A percentile compares a stretch with the other conserved stretches of the same genome.
Conservation (phyloP, 768 basidiomycete species). For the Tulasnella calospora region DNA sequence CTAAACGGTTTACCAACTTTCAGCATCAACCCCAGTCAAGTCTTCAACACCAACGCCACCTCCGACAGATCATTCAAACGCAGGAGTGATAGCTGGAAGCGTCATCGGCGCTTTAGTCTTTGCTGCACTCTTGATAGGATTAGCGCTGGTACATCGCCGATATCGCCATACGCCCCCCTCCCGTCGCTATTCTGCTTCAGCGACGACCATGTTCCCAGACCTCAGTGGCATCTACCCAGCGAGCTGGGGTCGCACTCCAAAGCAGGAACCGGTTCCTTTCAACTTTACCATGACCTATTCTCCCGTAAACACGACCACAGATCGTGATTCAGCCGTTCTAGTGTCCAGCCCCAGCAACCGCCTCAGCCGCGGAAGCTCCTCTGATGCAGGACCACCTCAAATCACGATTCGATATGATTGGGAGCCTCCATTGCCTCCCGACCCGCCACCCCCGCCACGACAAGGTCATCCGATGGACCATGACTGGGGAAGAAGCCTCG, state of each 20-base stretch:
- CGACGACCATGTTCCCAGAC: background rate
- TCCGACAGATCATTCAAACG: background rate
- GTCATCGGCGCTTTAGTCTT: background rate
- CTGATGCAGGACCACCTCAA: background rate
- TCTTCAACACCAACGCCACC: background rate
- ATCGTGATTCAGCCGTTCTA: background rate
- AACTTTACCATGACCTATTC: conserved; percentile 2
- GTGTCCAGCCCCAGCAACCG: background rate
- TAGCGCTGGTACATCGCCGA: background rate
- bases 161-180: background rate
- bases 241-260: background rate
- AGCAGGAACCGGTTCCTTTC: background rate
- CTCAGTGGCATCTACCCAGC: background rate
- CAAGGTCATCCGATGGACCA: background rate
- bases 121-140: background rate
- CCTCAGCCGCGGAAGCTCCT: background rate
- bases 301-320: background rate
- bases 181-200: background rate
- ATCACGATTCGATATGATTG: background rate
- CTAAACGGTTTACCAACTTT: background rate
- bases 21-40: background rate
- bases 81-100: background rate
- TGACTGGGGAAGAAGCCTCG: background rate
- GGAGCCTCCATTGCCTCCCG: background rate
- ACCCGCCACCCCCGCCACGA: background rate